Conservation (phyloP, 106 monocot genomes). For the Dioscorea dumetorum region DNA sequence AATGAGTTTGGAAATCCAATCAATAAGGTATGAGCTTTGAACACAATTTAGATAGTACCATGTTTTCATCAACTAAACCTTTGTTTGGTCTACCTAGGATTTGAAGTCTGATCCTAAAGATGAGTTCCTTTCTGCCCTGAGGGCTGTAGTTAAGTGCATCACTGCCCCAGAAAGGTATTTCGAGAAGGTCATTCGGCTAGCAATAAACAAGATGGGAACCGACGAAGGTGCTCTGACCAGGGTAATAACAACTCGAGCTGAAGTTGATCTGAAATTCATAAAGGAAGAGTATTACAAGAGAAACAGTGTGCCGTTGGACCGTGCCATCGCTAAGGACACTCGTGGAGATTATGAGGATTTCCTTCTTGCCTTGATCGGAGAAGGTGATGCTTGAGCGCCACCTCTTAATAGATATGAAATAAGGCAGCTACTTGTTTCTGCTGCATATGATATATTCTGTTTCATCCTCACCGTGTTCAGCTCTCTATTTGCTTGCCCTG, state of each 20-base stretch:
- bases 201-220: conserved; percentile 54
- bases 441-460: too few species aligned
- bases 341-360: conserved; percentile 61
- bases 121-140: conserved; percentile 49
- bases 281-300: conserved; percentile 56
- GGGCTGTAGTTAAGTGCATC: conserved; percentile 31
- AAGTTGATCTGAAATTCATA: conserved; percentile 54
- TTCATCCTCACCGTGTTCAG: too few species aligned
- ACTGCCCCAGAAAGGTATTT: conserved; percentile 53
- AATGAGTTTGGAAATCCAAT: conserved; percentile 64
- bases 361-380: conserved; percentile 49
- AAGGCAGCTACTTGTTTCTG: too few species aligned
- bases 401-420: too few species aligned
- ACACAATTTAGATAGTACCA: too few species aligned
- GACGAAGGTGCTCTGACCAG: conserved; percentile 67
- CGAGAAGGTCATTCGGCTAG: conserved; percentile 53
- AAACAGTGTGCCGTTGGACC: conserved; percentile 49
- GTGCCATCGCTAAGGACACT: conserved; percentile 47
- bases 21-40: conserved; percentile 35
- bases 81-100: conserved; percentile 30
- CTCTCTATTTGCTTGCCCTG: too few species aligned
- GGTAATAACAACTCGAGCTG: conserved; percentile 59
- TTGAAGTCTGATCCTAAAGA: conserved; percentile 57
- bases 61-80: background rate
- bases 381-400: conserved; percentile 23